A percentile compares a stretch with the other conserved stretches of the same genome.
Evolutionary conservation across 1,284 basidiomycete genomes (phyloP).

Genomic region (Volvariella surrecta): DNA sequence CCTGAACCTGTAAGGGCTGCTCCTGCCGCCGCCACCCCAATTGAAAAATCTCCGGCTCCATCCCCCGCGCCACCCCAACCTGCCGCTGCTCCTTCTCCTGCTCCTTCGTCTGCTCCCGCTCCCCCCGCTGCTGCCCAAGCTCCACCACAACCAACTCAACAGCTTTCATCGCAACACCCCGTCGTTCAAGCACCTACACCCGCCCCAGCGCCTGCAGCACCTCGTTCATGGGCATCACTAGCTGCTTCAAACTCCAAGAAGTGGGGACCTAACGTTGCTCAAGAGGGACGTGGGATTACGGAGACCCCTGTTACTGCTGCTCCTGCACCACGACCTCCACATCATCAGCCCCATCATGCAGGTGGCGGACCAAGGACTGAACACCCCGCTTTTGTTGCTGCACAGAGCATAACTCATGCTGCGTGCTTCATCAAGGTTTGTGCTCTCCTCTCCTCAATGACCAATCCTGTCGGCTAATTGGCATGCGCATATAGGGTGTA

Average conservation of each 20-base stretch:
- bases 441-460: constrained; percentile 8
- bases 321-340: too few species aligned
- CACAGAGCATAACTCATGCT: constrained; percentile 53
- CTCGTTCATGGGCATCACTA: constrained; percentile 85
- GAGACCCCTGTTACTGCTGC: constrained; percentile 48
- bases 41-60: constrained; percentile 8
- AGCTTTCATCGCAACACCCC: constrained; percentile 11
- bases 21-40: constrained; percentile 9
- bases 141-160: constrained; percentile 20
- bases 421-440: constrained; percentile 87
- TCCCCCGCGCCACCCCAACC: constrained; percentile 16
- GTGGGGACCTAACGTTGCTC: constrained; percentile 73
- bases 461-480: constrained; percentile 5
- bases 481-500: constrained; percentile 41
- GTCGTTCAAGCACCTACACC: constrained; percentile 27
- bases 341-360: constrained; percentile 14
- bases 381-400: constrained; percentile 47
- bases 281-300: constrained; percentile 62
- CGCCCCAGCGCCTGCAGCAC: constrained; percentile 35
- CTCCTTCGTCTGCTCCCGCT: constrained; percentile 27
- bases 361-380: constrained; percentile 7
- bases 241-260: constrained; percentile 74
- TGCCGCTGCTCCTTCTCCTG: constrained; percentile 24
- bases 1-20: constrained; percentile 9
- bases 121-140: constrained; percentile 18